Evolutionary conservation across 352 stramenopile species (phyloP), one percentile per base, ranked within the genome.

Genomic region (Globisporangium cylindrosporum): DNA sequence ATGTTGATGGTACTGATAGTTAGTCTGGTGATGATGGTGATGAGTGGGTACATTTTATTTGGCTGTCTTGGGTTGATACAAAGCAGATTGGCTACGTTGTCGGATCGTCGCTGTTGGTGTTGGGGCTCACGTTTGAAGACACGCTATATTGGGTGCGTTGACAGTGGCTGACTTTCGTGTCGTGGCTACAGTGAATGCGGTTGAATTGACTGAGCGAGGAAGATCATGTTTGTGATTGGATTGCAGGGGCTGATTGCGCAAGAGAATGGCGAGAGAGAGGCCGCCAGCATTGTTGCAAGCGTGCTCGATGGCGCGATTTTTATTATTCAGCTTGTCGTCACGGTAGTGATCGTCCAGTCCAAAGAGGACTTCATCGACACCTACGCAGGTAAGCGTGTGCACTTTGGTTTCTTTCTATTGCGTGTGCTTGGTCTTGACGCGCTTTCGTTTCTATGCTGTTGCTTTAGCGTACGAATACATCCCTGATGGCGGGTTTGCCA

Each of bases 341-440:
- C 86, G 3, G 82, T 73, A 41, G 67, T 86, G 48, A 73, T 94
- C 25, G 73, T 90, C 29, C 83, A 90, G 68, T 88, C 80, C 10
- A 92, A 91, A 70, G 84, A 94, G 73, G 86, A 92, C 68, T 83
- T 92, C 18, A 94, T 94, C 48, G 86, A 94, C 59, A 94, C 86
- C 0, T 94, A 93, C 55, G 86, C 86, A 54, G 86, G 86, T 94
- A 64, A 22, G 77, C 9, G 49, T 10, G n/a, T 9, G 25, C 20
- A 27, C n/a, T 53, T 53, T 53, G 48, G 8, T 55, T 38, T 38
- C 32, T 38, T 10, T 38, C 32, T 12, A 38, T 38, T 38, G 32
- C 7, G 32, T 48, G 38, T 48, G 14, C 38, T 20, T 48, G 38
- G 14, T 48, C 14, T 48, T 24, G 43, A 51, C 43, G 2, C 14